These are phyloP conservation scores for Paecilomyces sp. DNA, from an alignment of 2,329 filamentous ascomycete species.

Conservation along the genomic window DNA sequence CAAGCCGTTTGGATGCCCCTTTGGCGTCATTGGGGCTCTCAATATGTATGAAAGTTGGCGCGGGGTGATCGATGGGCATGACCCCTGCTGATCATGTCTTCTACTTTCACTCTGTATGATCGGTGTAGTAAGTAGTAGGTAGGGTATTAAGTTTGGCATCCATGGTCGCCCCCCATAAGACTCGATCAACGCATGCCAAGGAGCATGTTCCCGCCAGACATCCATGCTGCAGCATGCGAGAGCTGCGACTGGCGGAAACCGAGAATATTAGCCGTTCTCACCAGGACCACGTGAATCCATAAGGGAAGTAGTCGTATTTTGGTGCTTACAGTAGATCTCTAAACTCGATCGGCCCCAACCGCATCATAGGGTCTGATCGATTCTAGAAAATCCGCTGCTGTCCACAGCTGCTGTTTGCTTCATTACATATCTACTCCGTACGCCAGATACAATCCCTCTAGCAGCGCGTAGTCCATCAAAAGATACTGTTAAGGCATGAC, in stretches of 20 bases:
- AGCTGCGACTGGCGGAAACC: background rate
- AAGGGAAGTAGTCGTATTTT: no score
- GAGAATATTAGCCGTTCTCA: background rate
- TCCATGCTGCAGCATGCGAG: background rate
- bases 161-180: background rate
- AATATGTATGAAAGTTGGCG: conserved; percentile 18
- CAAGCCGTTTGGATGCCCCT: conserved; percentile 14
- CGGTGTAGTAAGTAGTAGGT: background rate
- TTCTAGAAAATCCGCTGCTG: no score
- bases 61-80: background rate
- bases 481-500: no score
- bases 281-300: background rate
- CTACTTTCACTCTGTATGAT: background rate
- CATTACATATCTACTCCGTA: no score
- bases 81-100: background rate
- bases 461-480: no score
- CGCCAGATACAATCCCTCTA: no score
- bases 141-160: background rate
- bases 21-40: conserved; percentile 17
- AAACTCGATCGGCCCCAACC: no score
- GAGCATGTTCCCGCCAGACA: background rate
- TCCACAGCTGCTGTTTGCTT: no score
- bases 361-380: background rate
- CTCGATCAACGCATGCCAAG: background rate
- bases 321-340: no score